Evolutionary conservation across 441 rosid species (phyloP).

Genomic region (Breynia disticha): DNA sequence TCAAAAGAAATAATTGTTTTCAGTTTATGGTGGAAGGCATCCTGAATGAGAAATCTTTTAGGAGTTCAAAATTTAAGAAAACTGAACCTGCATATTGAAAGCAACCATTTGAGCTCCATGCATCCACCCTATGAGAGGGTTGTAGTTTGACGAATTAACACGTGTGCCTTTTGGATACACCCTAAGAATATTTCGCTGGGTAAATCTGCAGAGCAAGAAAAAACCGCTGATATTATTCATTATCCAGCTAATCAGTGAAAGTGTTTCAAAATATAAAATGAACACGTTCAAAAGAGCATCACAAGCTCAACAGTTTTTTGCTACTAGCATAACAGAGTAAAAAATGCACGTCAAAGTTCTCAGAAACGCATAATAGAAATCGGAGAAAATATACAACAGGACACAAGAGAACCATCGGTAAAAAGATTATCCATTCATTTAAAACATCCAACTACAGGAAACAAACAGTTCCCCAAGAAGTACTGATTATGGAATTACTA

Average conservation of each 20-base stretch:
- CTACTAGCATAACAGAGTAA: no score
- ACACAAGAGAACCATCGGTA: no score
- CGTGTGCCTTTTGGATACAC: slow-evolving; percentile 82
- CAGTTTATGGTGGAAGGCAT: not conserved
- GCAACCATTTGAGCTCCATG: slow-evolving; percentile 99
- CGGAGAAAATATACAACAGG: no score
- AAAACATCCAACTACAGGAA: no score
- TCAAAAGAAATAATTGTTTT: slow-evolving; percentile 4
- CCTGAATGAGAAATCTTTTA: not conserved
- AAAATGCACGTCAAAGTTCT: no score
- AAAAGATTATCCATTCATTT: no score
- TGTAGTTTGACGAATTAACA: slow-evolving; percentile 78
- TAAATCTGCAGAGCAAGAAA: slow-evolving; percentile 44
- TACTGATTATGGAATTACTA: no score
- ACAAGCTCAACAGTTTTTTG: not conserved
- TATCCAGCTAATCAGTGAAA: not conserved
- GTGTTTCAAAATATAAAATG: no score
- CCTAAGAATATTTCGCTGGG: slow-evolving; percentile 73
- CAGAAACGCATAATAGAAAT: no score
- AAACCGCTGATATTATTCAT: not conserved
- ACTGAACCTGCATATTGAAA: slow-evolving; percentile 87
- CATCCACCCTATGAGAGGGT: slow-evolving; percentile 81
- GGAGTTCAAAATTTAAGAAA: slow-evolving; percentile 1
- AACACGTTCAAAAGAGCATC: not conserved
- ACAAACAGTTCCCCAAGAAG: no score